phyloP scores from a whole-genome alignment of 768 basidiomycete genomes.

The Leccinum boreale region DNA sequence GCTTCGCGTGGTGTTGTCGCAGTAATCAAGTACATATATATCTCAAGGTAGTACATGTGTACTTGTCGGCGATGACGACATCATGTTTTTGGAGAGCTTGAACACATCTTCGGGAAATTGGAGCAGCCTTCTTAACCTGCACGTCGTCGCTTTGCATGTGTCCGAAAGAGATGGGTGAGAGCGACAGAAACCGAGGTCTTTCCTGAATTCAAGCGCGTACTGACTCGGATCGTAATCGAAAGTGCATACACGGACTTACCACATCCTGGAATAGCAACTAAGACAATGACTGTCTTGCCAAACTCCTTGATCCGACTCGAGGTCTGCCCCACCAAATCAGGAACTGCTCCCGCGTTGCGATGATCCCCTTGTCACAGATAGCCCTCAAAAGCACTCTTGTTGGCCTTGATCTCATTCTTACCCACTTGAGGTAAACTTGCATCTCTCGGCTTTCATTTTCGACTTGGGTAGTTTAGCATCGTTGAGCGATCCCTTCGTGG shows the following conservation, averaged over 20 bases:
- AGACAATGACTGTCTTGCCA: conserved; percentile 81
- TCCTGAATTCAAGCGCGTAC: conserved; percentile 41
- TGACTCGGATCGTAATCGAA: background rate
- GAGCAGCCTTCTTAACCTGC: conserved; percentile 66
- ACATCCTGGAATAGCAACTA: conserved; percentile 89
- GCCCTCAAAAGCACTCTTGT: conserved; percentile 56
- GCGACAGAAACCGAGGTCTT: conserved; percentile 87
- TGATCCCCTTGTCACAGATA: conserved; percentile 80
- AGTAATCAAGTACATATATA: background rate
- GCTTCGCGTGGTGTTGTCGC: conserved; percentile 69
- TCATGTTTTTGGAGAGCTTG: conserved; percentile 55
- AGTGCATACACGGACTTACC: conserved; percentile 46
- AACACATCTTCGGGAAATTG: conserved; percentile 68
- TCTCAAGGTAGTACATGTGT: conserved; percentile 19
- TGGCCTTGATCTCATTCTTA: conserved; percentile 68
- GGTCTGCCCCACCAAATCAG: conserved; percentile 56
- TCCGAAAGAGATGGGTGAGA: conserved; percentile 75
- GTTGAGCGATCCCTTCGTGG: conserved; percentile 31
- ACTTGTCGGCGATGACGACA: conserved; percentile 95
- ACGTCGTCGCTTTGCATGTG: conserved; percentile 96
- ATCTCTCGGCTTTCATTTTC: conserved; percentile 79
- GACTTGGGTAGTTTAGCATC: conserved; percentile 49
- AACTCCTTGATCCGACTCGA: conserved; percentile 27
- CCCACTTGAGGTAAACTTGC: conserved; percentile 78
- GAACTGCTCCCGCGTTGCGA: conserved; percentile 77